Evolutionary conservation across 2,329 filamentous ascomycete genomes (phyloP).

Genomic region (Chrysoporthe cubensis): DNA sequence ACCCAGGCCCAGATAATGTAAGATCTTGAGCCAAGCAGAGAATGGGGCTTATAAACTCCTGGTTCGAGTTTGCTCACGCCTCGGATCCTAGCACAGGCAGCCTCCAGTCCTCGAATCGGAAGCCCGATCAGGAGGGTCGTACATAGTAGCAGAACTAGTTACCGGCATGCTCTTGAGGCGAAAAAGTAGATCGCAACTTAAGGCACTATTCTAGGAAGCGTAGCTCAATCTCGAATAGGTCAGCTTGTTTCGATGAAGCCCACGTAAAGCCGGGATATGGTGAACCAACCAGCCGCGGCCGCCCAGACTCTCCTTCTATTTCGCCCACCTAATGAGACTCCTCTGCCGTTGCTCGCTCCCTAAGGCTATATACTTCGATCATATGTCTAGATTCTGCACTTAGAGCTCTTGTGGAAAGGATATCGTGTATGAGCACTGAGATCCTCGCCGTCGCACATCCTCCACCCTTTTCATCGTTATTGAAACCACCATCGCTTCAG

Average conservation of each 20-base stretch:
- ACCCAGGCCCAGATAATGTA: not conserved
- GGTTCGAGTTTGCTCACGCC: not conserved
- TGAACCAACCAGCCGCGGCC: not conserved
- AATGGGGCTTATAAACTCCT: not conserved
- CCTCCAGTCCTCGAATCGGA: not conserved
- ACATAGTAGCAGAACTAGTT: not conserved
- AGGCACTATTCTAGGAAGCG: not conserved
- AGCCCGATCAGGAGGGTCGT: not conserved
- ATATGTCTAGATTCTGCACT: not conserved
- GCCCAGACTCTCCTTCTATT: not conserved
- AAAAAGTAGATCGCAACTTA: not conserved
- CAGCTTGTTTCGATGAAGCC: not conserved
- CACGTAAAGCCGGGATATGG: not conserved
- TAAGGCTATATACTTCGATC: not conserved
- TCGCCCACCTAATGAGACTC: not conserved
- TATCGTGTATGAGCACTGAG: not conserved
- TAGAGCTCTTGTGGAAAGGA: not conserved
- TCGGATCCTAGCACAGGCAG: not conserved
- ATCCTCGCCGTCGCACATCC: too few species aligned
- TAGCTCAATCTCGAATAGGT: not conserved
- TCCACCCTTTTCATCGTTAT: not conserved
- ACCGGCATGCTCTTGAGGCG: not conserved
- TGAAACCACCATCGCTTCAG: not conserved
- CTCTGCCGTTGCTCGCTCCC: not conserved
- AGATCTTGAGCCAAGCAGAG: not conserved